A percentile compares a stretch with the other conserved stretches of the same genome.
Evolutionary conservation across 2,329 filamentous ascomycete genomes (phyloP).

Genomic region (Xylariaceae sp.): DNA sequence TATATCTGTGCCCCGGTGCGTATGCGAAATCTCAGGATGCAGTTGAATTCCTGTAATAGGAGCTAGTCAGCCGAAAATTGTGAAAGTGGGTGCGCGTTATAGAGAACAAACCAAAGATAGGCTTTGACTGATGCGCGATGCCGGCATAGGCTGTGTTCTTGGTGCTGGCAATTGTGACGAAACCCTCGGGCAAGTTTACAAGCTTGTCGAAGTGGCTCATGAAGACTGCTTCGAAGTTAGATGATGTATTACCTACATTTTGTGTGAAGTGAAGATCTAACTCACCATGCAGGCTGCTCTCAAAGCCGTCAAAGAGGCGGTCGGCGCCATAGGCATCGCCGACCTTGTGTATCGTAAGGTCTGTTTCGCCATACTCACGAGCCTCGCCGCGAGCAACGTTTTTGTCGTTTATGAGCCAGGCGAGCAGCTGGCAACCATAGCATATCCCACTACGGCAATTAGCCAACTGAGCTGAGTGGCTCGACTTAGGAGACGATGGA

Average conservation of each 20-base stretch:
- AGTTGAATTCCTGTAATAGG: constrained; percentile 64
- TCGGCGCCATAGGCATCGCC: constrained; percentile 58
- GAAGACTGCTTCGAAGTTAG: constrained; percentile 46
- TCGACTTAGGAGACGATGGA: background rate
- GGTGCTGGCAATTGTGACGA: constrained; percentile 70
- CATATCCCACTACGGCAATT: constrained; percentile 46
- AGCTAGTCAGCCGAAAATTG: constrained; percentile 5
- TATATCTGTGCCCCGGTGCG: constrained; percentile 25
- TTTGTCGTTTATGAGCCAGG: constrained; percentile 60
- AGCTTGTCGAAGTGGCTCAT: constrained; percentile 94
- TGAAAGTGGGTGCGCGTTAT: background rate
- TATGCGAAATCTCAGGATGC: constrained; percentile 68
- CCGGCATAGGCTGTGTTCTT: constrained; percentile 73
- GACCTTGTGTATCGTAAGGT: constrained; percentile 57
- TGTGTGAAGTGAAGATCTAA: background rate
- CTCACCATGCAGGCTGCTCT: constrained; percentile 56
- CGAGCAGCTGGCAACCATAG: constrained; percentile 61
- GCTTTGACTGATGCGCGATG: constrained; percentile 67
- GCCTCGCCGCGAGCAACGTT: constrained; percentile 49
- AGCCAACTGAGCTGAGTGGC: background rate
- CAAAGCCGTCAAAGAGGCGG: constrained; percentile 71
- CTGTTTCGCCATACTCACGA: constrained; percentile 65
- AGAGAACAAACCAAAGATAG: constrained; percentile 56
- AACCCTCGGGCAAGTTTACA: constrained; percentile 65
- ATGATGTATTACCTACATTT: background rate